Evolutionary conservation across 805 yeast genomes (phyloP), one percentile per base, ranked within the genome.

Genomic region (Teunomyces kruisii): DNA sequence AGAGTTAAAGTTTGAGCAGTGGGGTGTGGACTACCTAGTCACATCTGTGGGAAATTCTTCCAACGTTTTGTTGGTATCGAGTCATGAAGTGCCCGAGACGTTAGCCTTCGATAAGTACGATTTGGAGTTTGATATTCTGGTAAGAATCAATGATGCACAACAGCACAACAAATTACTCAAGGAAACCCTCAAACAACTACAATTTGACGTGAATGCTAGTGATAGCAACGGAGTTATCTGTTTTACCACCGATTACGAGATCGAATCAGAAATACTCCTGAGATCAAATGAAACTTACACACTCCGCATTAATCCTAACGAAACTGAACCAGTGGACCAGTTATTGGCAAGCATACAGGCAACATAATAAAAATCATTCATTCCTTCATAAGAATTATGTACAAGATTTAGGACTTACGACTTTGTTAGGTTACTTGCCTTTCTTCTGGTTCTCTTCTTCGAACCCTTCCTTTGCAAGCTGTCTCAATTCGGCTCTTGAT

Each of bases 401-500:
- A 26, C 28, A 31, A 15, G 16, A 14, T n/a, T 14, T 9, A 9
- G 33, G 10, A 13, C 9, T 9, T 19, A 19, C 22, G 16, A 5
- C n/a, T n/a, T n/a, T 3, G 19, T 2, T 6, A 29, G 31, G 15
- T 16, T 17, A 35, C 14, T 32, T n/a, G 7, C n/a, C 28, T 2
- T 40, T 33, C 19, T 17, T 24, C 13, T 37, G 19, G 17, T 14
- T n/a, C 14, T 32, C 41, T 46, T 62, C 65, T 39, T 55, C 48
- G 47, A 70, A 70, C 1, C 73, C 72, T 19, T 67, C 68, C 44
- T 55, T 45, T 10, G 72, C 73, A 33, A 62, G 53, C 42, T 59
- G 51, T n/a, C 56, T 46, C 48, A 67, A 59, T 45, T 76, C 78
- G 39, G 59, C 55, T 60, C 79, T 76, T 1, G 84, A 84, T 40